Evolutionary conservation across 2,329 filamentous ascomycete species (phyloP).

Genomic region (Chaetomium globosum): DNA sequence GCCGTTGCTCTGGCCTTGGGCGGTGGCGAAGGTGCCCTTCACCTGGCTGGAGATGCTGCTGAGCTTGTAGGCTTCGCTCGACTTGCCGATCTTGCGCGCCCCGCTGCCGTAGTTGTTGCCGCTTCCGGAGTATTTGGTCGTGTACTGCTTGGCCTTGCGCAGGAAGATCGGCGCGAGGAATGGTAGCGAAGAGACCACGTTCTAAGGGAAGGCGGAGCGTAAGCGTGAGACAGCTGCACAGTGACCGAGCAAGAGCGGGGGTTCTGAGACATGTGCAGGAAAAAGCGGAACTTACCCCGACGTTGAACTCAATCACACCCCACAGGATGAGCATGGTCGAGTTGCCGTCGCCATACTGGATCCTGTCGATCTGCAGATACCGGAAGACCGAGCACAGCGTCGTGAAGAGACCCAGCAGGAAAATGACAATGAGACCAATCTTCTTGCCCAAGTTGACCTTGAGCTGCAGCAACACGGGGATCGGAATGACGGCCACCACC

Average conservation of each 20-base stretch:
- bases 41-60: slow-evolving; percentile 43
- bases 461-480: slow-evolving; percentile 53
- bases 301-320: slow-evolving; percentile 61
- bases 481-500: slow-evolving; percentile 53
- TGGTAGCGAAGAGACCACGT: slow-evolving; percentile 52
- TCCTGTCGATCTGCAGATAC: slow-evolving; percentile 54
- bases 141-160: slow-evolving; percentile 48
- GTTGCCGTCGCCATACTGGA: slow-evolving; percentile 55
- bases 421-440: slow-evolving; percentile 54
- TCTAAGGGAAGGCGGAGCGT: slow-evolving; percentile 39
- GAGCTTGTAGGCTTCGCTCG: slow-evolving; percentile 45
- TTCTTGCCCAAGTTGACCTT: slow-evolving; percentile 55
- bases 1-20: slow-evolving; percentile 33
- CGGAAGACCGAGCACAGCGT: slow-evolving; percentile 58
- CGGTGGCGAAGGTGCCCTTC: slow-evolving; percentile 39
- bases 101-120: slow-evolving; percentile 35
- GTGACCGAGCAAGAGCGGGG: background rate
- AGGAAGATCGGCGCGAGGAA: slow-evolving; percentile 51
- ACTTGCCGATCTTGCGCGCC: slow-evolving; percentile 24
- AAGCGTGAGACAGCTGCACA: background rate
- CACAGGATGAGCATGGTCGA: slow-evolving; percentile 60
- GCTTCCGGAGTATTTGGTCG: slow-evolving; percentile 41
- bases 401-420: slow-evolving; percentile 57
- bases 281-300: slow-evolving; percentile 49
- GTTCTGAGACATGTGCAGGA: background rate